A percentile compares a stretch with the other conserved stretches of the same genome.
phyloP scores from a whole-genome alignment of 2,329 filamentous ascomycete species.

The Scedosporium apiospermum region DNA sequence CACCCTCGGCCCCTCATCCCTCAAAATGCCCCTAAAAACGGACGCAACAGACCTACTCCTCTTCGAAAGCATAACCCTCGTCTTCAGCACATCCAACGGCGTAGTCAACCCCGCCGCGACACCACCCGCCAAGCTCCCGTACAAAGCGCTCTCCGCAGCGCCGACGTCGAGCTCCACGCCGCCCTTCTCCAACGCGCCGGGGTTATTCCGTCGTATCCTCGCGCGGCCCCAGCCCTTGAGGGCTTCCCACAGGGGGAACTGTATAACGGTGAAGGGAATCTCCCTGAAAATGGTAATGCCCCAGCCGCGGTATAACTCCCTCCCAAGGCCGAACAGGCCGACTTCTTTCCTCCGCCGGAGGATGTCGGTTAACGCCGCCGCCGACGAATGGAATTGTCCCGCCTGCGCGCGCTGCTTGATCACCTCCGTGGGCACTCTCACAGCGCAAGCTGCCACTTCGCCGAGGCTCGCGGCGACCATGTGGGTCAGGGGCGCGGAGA shows the following conservation, averaged over 20 bases:
- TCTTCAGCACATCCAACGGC: constrained; percentile 93
- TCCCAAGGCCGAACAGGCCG: constrained; percentile 53
- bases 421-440: constrained; percentile 91
- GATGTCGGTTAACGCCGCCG: constrained; percentile 61
- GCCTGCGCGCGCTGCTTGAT: constrained; percentile 96
- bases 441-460: constrained; percentile 84
- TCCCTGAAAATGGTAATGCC: constrained; percentile 88
- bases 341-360: constrained; percentile 34
- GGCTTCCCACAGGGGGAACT: constrained; percentile 94
- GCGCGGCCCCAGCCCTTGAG: constrained; percentile 65
- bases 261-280: constrained; percentile 93
- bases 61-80: constrained; percentile 74
- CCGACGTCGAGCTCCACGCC: constrained; percentile 37
- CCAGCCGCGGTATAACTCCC: constrained; percentile 86
- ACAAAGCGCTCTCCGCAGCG: constrained; percentile 71
- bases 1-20: constrained; percentile 52
- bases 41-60: constrained; percentile 49
- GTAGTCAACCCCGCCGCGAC: constrained; percentile 84
- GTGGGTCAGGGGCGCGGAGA: constrained; percentile 43
- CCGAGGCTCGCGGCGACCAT: constrained; percentile 81
- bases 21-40: constrained; percentile 56
- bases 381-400: constrained; percentile 62
- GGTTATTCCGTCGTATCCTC: constrained; percentile 19
- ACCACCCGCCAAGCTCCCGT: constrained; percentile 75
- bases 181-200: constrained; percentile 1